Conservation (phyloP, 2,329 filamentous ascomycete genomes). For the Fusarium sp. region DNA sequence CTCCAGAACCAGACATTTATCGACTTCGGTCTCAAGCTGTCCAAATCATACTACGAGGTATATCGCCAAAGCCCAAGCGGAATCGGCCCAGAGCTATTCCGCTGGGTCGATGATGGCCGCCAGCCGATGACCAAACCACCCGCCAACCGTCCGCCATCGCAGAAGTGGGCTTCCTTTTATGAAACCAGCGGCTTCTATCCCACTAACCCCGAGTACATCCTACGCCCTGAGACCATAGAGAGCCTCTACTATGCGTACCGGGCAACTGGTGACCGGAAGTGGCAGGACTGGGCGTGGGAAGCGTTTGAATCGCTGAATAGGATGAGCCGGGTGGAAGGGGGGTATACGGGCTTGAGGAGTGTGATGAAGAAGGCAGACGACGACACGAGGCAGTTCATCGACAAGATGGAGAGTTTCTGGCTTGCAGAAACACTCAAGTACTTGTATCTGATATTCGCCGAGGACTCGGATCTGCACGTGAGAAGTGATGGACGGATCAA, state of each 20-base stretch:
- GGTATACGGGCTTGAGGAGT: conserved; percentile 16
- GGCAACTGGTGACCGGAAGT: conserved; percentile 30
- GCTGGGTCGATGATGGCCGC: conserved; percentile 35
- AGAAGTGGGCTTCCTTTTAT: conserved; percentile 34
- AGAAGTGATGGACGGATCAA: conserved; percentile 36
- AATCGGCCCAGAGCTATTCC: conserved; percentile 37
- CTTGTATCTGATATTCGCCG: conserved; percentile 39
- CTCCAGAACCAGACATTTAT: conserved; percentile 28
- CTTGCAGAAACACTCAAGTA: conserved; percentile 43
- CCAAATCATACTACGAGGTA: conserved; percentile 33
- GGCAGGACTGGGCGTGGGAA: conserved; percentile 39
- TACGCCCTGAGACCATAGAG: conserved; percentile 36
- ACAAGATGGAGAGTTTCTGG: conserved; percentile 47
- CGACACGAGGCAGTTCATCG: conserved; percentile 6
- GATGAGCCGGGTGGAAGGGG: conserved; percentile 27
- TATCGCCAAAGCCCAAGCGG: conserved; percentile 34
- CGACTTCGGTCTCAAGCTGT: conserved; percentile 29
- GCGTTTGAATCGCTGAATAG: conserved; percentile 20
- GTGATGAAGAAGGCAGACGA: conserved; percentile 24
- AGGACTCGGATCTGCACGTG: conserved; percentile 34
- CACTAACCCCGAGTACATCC: conserved; percentile 32
- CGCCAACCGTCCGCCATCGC: conserved; percentile 17
- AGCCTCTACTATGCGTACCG: conserved; percentile 42
- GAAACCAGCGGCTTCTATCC: conserved; percentile 29
- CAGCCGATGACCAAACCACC: conserved; percentile 20